Evolutionary conservation across 371 early-diverging fungal species (phyloP), one percentile per base, ranked within the genome.

Genomic region (Dichotomocladium elegans): DNA sequence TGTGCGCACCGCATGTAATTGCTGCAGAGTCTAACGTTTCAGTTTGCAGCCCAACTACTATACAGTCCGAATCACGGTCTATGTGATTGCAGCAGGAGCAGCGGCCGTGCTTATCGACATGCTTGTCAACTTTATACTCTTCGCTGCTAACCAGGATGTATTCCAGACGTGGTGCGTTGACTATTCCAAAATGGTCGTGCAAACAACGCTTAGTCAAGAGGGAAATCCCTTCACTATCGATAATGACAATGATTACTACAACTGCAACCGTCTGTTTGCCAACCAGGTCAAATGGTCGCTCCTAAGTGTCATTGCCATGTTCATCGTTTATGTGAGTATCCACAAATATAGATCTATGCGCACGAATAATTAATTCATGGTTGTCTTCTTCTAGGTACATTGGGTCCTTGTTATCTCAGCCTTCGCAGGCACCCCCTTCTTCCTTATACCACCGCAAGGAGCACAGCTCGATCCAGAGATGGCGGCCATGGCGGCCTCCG

Each of bases 251-350:
- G 72, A 73, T 31, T 65, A 60, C n/a, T 77, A 71, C 43, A 73
- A 77, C 24, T 77, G 77, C 19, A 50, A 66, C 27, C 63, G 67
- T 27, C 19, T 77, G n/a, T 73, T 53, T 31, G 37, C 67, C 22
- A 67, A 69, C 42, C 72, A 77, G 54, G 26, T 69, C 21, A 77
- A 77, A 47, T 77, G 74, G 65, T 57, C 66, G 1, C 44, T 77
- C 7, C 17, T 67, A n/a, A 63, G 66, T 21, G 49, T 65, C 10
- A 35, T 70, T 2, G 35, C 66, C 11, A 70, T 77, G 58, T 63
- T 49, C 53, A 41, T 73, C 27, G 41, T 69, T 26, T 77, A 77
- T 58, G 77, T 67, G 72, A 59, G 70, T 53, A 10, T 17, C 47
- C 10, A 21, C n/a, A n/a, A n/a, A n/a, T n/a, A n/a, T n/a, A n/a